A percentile compares a stretch with the other conserved stretches of the same genome.
phyloP scores from a whole-genome alignment of 768 basidiomycete species.

The Pholiota conissans region DNA sequence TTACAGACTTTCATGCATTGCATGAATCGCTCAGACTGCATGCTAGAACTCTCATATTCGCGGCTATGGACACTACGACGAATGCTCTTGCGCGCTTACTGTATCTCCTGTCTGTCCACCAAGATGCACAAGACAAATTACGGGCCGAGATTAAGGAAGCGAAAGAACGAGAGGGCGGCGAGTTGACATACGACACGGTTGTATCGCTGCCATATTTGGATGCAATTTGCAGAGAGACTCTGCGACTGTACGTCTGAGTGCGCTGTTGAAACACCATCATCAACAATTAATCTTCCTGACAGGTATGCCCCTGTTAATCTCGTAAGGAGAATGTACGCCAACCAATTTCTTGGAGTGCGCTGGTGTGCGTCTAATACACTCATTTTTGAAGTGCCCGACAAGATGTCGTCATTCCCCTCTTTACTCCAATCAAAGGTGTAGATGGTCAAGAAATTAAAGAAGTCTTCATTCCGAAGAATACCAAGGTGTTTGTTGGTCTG shows the following conservation, averaged over 20 bases:
- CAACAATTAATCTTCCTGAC: background rate
- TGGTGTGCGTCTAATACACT: background rate
- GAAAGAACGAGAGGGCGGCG: conserved; percentile 12
- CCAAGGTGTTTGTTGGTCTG: conserved; percentile 37
- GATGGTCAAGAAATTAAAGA: conserved; percentile 37
- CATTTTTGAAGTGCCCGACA: conserved; percentile 27
- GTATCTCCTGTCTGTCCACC: conserved; percentile 28
- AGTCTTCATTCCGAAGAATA: conserved; percentile 38
- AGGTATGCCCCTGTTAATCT: conserved; percentile 20
- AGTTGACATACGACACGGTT: conserved; percentile 37
- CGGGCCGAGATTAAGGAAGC: conserved; percentile 34
- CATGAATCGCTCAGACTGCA: too few species aligned
- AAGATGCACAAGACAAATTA: conserved; percentile 31
- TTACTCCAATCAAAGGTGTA: conserved; percentile 31
- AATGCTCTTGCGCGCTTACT: conserved; percentile 33
- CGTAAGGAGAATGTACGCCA: conserved; percentile 10
- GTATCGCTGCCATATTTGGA: conserved; percentile 37
- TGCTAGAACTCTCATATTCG: conserved; percentile 25
- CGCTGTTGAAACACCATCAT: background rate
- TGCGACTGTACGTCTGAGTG: conserved; percentile 33
- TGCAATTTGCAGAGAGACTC: conserved; percentile 37
- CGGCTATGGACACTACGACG: conserved; percentile 44
- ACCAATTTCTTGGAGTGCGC: background rate
- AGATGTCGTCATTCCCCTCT: conserved; percentile 42
- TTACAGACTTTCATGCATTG: conserved; percentile 5